phyloP scores from a whole-genome alignment of 2,329 filamentous ascomycete species.

The Helotiales sp. region DNA sequence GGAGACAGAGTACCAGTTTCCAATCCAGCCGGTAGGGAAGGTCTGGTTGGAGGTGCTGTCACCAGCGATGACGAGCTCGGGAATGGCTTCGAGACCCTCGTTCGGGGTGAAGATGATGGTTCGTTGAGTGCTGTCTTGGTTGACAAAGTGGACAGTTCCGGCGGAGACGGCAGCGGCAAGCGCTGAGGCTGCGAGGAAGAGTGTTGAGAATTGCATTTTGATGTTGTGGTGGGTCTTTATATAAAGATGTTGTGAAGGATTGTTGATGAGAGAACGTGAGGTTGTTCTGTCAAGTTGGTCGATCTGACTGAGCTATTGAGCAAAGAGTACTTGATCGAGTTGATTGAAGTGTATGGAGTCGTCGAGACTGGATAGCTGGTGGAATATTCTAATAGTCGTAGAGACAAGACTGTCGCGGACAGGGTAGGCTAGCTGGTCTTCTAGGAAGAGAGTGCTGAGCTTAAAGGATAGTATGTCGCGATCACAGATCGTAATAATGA shows the following conservation, averaged over 20 bases:
- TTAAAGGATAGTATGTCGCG: slow-evolving; percentile 25
- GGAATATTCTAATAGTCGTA: slow-evolving; percentile 20
- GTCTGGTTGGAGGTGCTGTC: slow-evolving; percentile 38
- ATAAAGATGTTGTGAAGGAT: slow-evolving; percentile 21
- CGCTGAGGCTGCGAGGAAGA: slow-evolving; percentile 42
- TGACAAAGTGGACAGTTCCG: slow-evolving; percentile 57
- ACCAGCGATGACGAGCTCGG: slow-evolving; percentile 25
- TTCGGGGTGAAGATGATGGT: slow-evolving; percentile 35
- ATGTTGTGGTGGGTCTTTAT: slow-evolving; percentile 7
- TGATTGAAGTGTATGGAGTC: slow-evolving; percentile 18
- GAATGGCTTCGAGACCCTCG: slow-evolving; percentile 20
- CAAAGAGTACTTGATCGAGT: slow-evolving; percentile 13
- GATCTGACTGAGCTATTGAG: slow-evolving; percentile 19
- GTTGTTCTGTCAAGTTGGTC: slow-evolving; percentile 28
- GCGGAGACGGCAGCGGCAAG: slow-evolving; percentile 46
- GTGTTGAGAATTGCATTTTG: slow-evolving; percentile 55
- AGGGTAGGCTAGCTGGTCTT: slow-evolving; percentile 16
- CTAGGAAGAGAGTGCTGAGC: slow-evolving; percentile 16
- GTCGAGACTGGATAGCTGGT: slow-evolving; percentile 14
- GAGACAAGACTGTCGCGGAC: slow-evolving; percentile 26
- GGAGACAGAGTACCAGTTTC: slow-evolving; percentile 46
- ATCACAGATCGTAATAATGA: slow-evolving; percentile 30
- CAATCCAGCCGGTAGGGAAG: slow-evolving; percentile 41
- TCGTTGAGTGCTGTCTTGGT: slow-evolving; percentile 49
- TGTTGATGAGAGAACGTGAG: slow-evolving; percentile 20